Evolutionary conservation across 192 early-diverging fungal species (phyloP), one percentile per base, ranked within the genome.

Genomic region (Thamnidium elegans): DNA sequence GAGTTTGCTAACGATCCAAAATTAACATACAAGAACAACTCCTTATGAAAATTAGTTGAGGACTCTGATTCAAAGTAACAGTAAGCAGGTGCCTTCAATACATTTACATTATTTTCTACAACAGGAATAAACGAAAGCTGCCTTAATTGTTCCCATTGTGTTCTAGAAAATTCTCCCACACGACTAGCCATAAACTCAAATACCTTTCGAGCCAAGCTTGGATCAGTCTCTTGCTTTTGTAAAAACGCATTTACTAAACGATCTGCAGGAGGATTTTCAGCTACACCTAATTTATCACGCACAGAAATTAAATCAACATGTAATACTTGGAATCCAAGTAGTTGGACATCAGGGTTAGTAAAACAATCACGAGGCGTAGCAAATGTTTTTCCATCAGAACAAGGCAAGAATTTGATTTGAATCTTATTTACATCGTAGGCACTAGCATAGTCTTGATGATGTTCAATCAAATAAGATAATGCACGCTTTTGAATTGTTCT

Each of bases 1-100:
- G 80, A 70, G 69, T 93, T 90, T 10, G 90, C 92, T 1, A 73
- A 45, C 0, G 71, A 45, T 1, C 91, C 90, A 76, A 93, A 95
- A 67, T 93, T 87, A 36, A 88, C 74, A 20, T 78, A 84, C 0
- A 69, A 65, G 62, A 89, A 78, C 5, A 89, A 76, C 13, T 80
- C 78, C 17, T 69, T 73, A 53, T 82, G 81, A 31, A 72, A 80
- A 17, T 67, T 79, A 8, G 70, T 64, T 0, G 66, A 45, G 7
- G 63, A 42, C 11, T 82, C 79, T 60, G 71, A 79, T 56, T 78
- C 70, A 67, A 84, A 89, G 48, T 83, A 87, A 56, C 81, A 86
- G 15, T 75, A 61, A 17, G 70, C 71, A 0, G 78, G 84, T 17
- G 69, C 70, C 14, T 71, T 75, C 50, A 72, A 75, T 10, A 71